A percentile compares a stretch with the other conserved stretches of the same genome.
Conservation (phyloP, 768 basidiomycete genomes). For the Nidularia pulvinata region DNA sequence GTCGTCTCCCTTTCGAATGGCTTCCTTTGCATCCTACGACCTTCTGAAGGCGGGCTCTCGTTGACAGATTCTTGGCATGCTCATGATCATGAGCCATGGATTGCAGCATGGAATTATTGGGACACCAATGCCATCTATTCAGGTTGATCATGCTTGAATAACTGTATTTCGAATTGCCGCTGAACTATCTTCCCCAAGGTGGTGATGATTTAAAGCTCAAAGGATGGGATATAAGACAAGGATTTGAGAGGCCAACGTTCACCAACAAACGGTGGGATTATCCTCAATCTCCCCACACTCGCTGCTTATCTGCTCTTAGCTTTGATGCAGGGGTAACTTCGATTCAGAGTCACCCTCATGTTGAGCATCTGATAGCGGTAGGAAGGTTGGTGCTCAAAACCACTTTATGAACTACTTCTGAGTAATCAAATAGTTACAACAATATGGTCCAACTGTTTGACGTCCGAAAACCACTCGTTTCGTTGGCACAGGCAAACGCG, state of each 20-base stretch:
- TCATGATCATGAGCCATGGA: slow-evolving; percentile 95
- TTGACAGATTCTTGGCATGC: slow-evolving; percentile 73
- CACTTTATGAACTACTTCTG: neutral
- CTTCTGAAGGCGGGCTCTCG: slow-evolving; percentile 40
- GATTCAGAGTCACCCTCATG: slow-evolving; percentile 81
- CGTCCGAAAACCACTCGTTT: slow-evolving; percentile 58
- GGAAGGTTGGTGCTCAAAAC: slow-evolving; percentile 63
- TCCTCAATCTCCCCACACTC: neutral
- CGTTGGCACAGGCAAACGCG: slow-evolving; percentile 61
- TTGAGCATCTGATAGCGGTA: slow-evolving; percentile 84
- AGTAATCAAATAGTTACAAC: slow-evolving; percentile 75
- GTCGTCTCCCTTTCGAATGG: slow-evolving; percentile 87
- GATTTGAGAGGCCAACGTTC: slow-evolving; percentile 56
- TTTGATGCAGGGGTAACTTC: slow-evolving; percentile 94
- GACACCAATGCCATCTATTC: slow-evolving; percentile 79
- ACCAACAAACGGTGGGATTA: slow-evolving; percentile 65
- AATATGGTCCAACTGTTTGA: slow-evolving; percentile 82
- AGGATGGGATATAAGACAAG: slow-evolving; percentile 84
- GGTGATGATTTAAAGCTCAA: slow-evolving; percentile 93
- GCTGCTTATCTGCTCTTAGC: slow-evolving; percentile 32
- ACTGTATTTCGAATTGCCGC: neutral
- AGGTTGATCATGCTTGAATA: slow-evolving; percentile 40
- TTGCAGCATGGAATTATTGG: slow-evolving; percentile 91
- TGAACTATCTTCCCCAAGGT: slow-evolving; percentile 41
- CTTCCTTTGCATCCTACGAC: slow-evolving; percentile 57